Base-by-base conservation (phyloP, 129 eudicot genomes). In the Cynara cardunculus region DNA sequence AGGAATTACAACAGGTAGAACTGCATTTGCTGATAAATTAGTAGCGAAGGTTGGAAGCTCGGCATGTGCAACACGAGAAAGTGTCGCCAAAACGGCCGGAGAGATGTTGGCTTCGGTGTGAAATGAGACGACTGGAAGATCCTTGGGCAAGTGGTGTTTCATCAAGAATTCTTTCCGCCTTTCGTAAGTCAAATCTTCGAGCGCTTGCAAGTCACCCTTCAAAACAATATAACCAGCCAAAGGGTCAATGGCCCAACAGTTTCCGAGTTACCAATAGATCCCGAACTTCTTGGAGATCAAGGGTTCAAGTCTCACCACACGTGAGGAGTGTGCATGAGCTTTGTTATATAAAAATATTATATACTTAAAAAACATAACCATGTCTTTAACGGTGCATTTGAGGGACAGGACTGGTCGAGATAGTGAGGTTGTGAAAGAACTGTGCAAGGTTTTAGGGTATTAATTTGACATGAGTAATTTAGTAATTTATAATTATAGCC, bases 141-240 rank as follows among this genome's bases (percentile, higher is more conserved):
- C 99, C 46, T 71, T 74, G 0, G 99, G 99, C 25, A 96, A 79
- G 13, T 70, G 88, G 75, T 88, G 81, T 27, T 84, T 91, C 68
- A 72, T 81, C 74, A 96, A 73, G 83, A 96, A 96, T 19, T 88
- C 90, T 46, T 85, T 89, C 61, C 99, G 80, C 76, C 73, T 91
- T 31, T 88, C 89, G 56, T 96, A 96, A 0, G 99, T 96, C 71
- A 96, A 74, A 74, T 96, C 99, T 88, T 96, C 99, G 7, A 96
- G 91, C 18, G 98, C 89, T 85, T 89, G 97, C 87, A 96, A 73
- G 81, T 96, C 99, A 71, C 99, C 99, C 99, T 96, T 62, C 86
- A 88, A 62, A 80, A 87, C 30, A 26, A 71, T 9, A 24, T 70
- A 62, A 41, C 53, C 53, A 41, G 18, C 53, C 53, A 41, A 35